These are phyloP conservation scores for Skeletonema marinoi DNA, from an alignment of 108 stramenopile genomes.

Conservation along the genomic window DNA sequence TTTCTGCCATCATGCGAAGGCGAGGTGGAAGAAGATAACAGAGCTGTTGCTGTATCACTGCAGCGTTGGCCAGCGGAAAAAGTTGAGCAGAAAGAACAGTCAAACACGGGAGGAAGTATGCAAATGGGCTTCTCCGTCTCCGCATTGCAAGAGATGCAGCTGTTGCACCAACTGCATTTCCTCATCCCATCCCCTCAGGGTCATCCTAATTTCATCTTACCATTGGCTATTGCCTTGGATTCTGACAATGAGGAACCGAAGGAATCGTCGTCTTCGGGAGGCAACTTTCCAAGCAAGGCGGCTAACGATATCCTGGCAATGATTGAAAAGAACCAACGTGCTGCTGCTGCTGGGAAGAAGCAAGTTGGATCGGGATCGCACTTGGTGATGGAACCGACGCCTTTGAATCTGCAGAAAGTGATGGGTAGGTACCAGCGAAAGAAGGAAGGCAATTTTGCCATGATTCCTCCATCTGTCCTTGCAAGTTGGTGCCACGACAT, in stretches of 20 bases:
- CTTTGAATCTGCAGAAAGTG: slow-evolving; percentile 76
- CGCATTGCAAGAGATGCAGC: slow-evolving; percentile 88
- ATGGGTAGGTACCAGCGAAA: slow-evolving; percentile 53
- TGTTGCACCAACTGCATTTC: slow-evolving; percentile 73
- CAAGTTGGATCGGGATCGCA: slow-evolving; percentile 65
- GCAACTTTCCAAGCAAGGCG: slow-evolving; percentile 34
- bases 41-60: slow-evolving; percentile 70
- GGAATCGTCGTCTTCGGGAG: slow-evolving; percentile 20
- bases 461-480: slow-evolving; percentile 62
- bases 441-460: slow-evolving; percentile 18
- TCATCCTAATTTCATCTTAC: slow-evolving; percentile 87
- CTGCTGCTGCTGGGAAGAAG: slow-evolving; percentile 56
- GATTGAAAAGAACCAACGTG: slow-evolving; percentile 69
- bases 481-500: slow-evolving; percentile 80
- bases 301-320: slow-evolving; percentile 78
- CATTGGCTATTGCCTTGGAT: slow-evolving; percentile 75
- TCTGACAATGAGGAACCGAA: slow-evolving; percentile 32
- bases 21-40: slow-evolving; percentile 22
- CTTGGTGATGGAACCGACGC: slow-evolving; percentile 79
- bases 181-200: slow-evolving; percentile 80
- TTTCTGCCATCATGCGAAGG: slow-evolving; percentile 16
- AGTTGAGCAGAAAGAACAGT: slow-evolving; percentile 63
- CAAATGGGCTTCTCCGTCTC: slow-evolving; percentile 76
- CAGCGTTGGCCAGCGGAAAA: slow-evolving; percentile 90
- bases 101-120: slow-evolving; percentile 41